Evolutionary conservation across 2,329 filamentous ascomycete genomes (phyloP).

Genomic region (Ophiostoma populinum): DNA sequence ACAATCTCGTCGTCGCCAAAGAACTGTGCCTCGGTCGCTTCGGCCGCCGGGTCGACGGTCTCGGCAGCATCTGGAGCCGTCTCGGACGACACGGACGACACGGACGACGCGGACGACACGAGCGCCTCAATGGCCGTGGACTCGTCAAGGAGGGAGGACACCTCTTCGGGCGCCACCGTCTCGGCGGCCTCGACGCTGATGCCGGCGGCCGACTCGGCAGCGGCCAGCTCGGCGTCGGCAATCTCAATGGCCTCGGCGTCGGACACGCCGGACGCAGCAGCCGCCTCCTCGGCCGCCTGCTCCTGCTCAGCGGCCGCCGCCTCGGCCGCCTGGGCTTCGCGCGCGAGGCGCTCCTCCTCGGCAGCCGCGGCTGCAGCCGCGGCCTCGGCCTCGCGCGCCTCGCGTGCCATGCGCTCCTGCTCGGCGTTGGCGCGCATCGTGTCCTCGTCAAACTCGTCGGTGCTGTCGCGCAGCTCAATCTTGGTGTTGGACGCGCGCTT

Average conservation of each 20-base stretch:
- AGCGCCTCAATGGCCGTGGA: slow-evolving; percentile 8
- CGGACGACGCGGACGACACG: too few relatives aligned
- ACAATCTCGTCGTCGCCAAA: too few relatives aligned
- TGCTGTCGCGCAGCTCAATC: slow-evolving; percentile 53
- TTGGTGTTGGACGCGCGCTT: slow-evolving; percentile 81
- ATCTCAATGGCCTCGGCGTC: slow-evolving; percentile 1
- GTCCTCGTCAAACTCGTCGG: slow-evolving; percentile 62
- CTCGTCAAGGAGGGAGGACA: slow-evolving; percentile 16
- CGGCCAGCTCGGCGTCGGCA: not conserved
- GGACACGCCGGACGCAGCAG: not conserved
- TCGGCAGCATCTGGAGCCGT: too few relatives aligned
- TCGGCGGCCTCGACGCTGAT: too few relatives aligned
- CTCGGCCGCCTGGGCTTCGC: slow-evolving; percentile 10
- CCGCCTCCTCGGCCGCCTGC: not conserved
- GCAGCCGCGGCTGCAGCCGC: slow-evolving; percentile 12
- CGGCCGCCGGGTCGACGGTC: too few relatives aligned
- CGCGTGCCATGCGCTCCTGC: slow-evolving; percentile 30
- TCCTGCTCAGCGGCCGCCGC: slow-evolving; percentile 3
- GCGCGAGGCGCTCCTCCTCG: slow-evolving; percentile 17
- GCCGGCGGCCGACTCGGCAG: not conserved
- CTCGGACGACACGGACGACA: too few relatives aligned
- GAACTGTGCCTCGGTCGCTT: too few relatives aligned
- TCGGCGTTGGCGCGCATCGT: slow-evolving; percentile 21
- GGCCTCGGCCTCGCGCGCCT: slow-evolving; percentile 29
- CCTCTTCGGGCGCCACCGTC: slow-evolving; percentile 15